Evolutionary conservation across 106 monocot species (phyloP).

Genomic region (Xerophyta viscosa): DNA sequence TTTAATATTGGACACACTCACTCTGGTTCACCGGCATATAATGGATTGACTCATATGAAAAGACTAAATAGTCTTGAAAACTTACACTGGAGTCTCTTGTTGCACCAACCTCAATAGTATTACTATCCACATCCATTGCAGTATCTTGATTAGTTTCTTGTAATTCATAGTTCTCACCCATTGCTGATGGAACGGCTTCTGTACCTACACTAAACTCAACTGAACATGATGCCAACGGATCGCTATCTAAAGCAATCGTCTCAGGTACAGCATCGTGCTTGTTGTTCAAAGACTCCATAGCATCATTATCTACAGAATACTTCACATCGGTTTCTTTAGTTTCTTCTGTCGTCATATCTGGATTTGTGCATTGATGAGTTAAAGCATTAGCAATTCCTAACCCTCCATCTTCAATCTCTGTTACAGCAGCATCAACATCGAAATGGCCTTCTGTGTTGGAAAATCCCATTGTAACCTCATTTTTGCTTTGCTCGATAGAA

Average conservation of each 20-base stretch:
- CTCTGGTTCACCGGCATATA: too few species aligned
- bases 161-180: conserved; percentile 38
- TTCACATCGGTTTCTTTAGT: conserved; percentile 5
- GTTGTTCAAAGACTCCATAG: conserved; percentile 1
- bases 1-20: too few species aligned
- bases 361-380: conserved; percentile 5
- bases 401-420: conserved; percentile 7
- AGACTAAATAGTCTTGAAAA: not conserved
- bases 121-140: conserved; percentile 29
- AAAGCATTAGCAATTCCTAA: conserved; percentile 9
- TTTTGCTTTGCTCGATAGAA: too few species aligned
- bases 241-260: conserved; percentile 4
- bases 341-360: conserved; percentile 8
- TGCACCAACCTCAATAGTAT: conserved; percentile 21
- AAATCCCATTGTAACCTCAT: too few species aligned
- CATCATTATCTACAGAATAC: conserved; percentile 7
- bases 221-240: not conserved
- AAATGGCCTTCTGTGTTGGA: conserved; percentile 14
- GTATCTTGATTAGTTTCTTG: conserved; percentile 28
- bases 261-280: conserved; percentile 9
- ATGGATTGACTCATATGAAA: not conserved
- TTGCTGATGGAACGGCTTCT: conserved; percentile 36
- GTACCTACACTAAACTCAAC: conserved; percentile 7
- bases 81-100: conserved; percentile 68
- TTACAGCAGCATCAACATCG: conserved; percentile 15